Evolutionary conservation across 176 grass and related monocot genomes (phyloP).

Genomic region (Puccinellia tenuiflora): DNA sequence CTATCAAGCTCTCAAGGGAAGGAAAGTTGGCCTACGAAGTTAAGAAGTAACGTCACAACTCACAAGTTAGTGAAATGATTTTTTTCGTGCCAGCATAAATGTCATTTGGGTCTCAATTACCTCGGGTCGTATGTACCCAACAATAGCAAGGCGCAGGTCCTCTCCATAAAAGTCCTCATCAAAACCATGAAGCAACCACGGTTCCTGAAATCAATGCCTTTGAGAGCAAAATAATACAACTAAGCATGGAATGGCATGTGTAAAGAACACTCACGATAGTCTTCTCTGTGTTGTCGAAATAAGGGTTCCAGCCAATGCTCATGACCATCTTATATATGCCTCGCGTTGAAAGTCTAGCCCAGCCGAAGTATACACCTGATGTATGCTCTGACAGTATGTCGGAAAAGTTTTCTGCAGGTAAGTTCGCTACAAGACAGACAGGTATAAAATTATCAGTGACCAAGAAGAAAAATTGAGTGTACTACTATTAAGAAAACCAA

Average conservation of each 20-base stretch:
- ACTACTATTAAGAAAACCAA: not conserved
- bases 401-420: constrained; percentile 80
- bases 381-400: constrained; percentile 75
- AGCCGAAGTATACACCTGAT: constrained; percentile 94
- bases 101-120: constrained; percentile 24
- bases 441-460: constrained; percentile 21
- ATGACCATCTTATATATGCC: constrained; percentile 96
- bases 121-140: constrained; percentile 92
- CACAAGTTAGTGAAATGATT: not conserved
- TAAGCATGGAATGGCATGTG: not conserved
- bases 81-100: not conserved
- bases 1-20: constrained; percentile 85
- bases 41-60: not conserved
- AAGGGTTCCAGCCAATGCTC: constrained; percentile 98
- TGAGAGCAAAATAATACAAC: constrained; percentile 30
- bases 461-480: not conserved
- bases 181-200: constrained; percentile 96
- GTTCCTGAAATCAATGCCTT: constrained; percentile 48
- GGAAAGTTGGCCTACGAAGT: constrained; percentile 74
- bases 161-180: constrained; percentile 83
- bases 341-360: constrained; percentile 64
- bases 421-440: constrained; percentile 63
- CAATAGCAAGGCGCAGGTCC: constrained; percentile 83
- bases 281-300: constrained; percentile 93
- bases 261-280: constrained; percentile 58